Conservation (phyloP, 1,284 basidiomycete genomes). For the Stygiomarasmius scandens region DNA sequence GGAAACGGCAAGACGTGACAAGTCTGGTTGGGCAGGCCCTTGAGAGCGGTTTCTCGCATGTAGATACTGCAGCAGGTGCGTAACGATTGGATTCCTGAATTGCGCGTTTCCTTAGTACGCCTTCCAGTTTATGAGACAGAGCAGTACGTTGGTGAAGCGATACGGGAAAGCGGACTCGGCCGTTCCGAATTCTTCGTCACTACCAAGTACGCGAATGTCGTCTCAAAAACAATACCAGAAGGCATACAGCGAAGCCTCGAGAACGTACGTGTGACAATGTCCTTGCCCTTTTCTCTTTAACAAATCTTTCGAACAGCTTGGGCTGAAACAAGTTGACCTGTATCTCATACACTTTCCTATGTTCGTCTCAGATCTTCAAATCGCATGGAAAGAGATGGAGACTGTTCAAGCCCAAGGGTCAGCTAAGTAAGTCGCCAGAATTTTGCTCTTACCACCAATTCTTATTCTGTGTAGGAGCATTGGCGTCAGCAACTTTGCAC, state of each 20-base stretch:
- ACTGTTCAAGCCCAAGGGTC: slow-evolving; percentile 62
- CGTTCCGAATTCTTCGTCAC: slow-evolving; percentile 58
- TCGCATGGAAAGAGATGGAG: slow-evolving; percentile 71
- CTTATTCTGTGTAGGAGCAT: slow-evolving; percentile 51
- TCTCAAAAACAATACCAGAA: slow-evolving; percentile 23
- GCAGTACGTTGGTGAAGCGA: slow-evolving; percentile 50
- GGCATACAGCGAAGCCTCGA: slow-evolving; percentile 40
- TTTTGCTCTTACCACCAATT: slow-evolving; percentile 10
- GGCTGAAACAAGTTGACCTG: slow-evolving; percentile 69
- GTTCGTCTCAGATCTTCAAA: slow-evolving; percentile 48
- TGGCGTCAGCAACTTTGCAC: slow-evolving; percentile 78
- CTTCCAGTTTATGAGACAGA: slow-evolving; percentile 53
- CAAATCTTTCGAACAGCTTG: slow-evolving; percentile 49
- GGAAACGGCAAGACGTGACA: slow-evolving; percentile 9
- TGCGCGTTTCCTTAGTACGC: background rate
- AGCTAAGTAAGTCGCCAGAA: no score
- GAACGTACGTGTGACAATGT: slow-evolving; percentile 29
- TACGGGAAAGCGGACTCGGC: slow-evolving; percentile 50
- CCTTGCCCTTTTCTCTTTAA: background rate
- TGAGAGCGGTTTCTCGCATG: slow-evolving; percentile 7
- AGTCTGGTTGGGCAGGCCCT: slow-evolving; percentile 5
- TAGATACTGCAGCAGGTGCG: slow-evolving; percentile 9
- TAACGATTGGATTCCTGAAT: background rate
- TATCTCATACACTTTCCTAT: slow-evolving; percentile 69
- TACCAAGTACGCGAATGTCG: slow-evolving; percentile 50